phyloP scores from a whole-genome alignment of 169 alveolate species.

The Ichthyophthirius multifiliis region DNA sequence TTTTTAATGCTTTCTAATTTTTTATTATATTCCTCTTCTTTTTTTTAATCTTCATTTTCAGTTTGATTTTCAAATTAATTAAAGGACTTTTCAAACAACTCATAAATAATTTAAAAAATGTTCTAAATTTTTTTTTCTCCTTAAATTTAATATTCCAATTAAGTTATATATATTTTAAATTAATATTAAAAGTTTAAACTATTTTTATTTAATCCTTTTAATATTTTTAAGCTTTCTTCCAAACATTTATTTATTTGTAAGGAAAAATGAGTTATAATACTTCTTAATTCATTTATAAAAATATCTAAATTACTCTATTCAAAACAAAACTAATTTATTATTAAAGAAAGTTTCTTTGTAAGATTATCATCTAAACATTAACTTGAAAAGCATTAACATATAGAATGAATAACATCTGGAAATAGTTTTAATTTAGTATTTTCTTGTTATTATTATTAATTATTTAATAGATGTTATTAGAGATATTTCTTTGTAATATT shows the following conservation, averaged over 20 bases:
- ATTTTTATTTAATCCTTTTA: background rate
- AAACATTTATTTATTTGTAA: background rate
- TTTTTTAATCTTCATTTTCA: background rate
- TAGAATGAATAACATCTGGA: background rate
- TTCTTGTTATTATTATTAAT: background rate
- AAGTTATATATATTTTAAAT: background rate
- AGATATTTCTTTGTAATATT: background rate
- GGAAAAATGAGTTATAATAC: background rate
- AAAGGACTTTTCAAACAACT: background rate
- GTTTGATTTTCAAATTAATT: background rate
- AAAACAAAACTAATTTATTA: background rate
- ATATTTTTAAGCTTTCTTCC: background rate
- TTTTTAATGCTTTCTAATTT: background rate
- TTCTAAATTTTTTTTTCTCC: conserved; percentile 9
- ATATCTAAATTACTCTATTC: conserved; percentile 3
- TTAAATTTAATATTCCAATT: background rate
- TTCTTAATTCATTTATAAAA: conserved; percentile 9
- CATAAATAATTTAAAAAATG: background rate
- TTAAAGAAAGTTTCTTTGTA: background rate
- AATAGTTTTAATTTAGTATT: background rate
- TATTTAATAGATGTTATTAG: background rate
- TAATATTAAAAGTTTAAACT: background rate
- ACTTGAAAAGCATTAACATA: background rate
- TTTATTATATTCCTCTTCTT: background rate
- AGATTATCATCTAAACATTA: background rate